Evolutionary conservation across 345 rosid species (phyloP).

Genomic region (Melaleuca alternifolia): DNA sequence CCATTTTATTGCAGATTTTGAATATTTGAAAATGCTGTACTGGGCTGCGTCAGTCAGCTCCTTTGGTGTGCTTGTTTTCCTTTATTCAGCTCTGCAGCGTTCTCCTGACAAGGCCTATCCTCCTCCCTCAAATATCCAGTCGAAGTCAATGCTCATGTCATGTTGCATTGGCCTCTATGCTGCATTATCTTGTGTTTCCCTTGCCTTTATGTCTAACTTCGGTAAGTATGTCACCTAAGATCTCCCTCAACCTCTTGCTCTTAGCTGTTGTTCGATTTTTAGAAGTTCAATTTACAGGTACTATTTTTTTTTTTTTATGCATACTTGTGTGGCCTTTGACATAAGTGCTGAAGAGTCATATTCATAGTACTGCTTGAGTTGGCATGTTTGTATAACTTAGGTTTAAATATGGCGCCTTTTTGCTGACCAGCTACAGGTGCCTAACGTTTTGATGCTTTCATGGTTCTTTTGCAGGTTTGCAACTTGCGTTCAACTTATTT

Average conservation of each 20-base stretch:
- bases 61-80: constrained; percentile 55
- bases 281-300: neutral
- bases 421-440: neutral
- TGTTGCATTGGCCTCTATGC: constrained; percentile 34
- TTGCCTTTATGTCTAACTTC: constrained; percentile 37
- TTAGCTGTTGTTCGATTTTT: neutral
- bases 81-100: constrained; percentile 23
- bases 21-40: constrained; percentile 52
- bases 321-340: neutral
- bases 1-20: neutral
- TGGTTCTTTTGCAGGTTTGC: constrained; percentile 38
- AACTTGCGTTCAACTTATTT: constrained; percentile 30
- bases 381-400: neutral
- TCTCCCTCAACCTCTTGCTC: neutral
- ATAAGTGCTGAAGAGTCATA: neutral
- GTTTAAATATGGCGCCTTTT: neutral
- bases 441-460: neutral
- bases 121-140: constrained; percentile 13
- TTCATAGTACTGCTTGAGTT: neutral
- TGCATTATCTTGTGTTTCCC: constrained; percentile 39
- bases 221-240: constrained; percentile 20
- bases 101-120: constrained; percentile 4
- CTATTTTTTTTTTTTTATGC: neutral
- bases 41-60: constrained; percentile 67
- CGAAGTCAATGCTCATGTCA: constrained; percentile 34